Percentiles rank a stretch among this genome's conserved stretches.
Conservation (phyloP, 768 basidiomycete genomes). For the Serendipita sp. region DNA sequence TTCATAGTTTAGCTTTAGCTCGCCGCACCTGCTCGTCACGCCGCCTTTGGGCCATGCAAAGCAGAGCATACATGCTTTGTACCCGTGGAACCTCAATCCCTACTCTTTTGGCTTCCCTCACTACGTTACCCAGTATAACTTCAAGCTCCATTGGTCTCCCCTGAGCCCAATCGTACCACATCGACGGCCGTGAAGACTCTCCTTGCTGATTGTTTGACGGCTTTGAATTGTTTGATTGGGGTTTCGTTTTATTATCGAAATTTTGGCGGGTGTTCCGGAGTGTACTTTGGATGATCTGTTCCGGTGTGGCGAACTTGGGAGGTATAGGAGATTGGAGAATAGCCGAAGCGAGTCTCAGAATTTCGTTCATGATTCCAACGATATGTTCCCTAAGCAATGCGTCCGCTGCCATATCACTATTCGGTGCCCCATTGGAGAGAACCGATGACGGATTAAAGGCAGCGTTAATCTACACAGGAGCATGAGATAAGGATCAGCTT, state of each 20-base stretch:
- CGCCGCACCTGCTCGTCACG: constrained; percentile 10
- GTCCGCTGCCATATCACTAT: constrained; percentile 15
- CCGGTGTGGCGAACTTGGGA: constrained; percentile 13
- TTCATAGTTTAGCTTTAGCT: constrained; percentile 7
- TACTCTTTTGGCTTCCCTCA: constrained; percentile 14
- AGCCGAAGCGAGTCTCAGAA: constrained; percentile 14
- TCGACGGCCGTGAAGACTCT: constrained; percentile 15
- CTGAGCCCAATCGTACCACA: constrained; percentile 17
- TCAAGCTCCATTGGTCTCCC: constrained; percentile 17
- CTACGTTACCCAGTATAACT: constrained; percentile 18
- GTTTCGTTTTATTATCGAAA: background rate
- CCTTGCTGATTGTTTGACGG: constrained; percentile 5
- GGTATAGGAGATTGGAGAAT: constrained; percentile 16
- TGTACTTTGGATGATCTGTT: constrained; percentile 14
- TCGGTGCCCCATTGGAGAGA: constrained; percentile 16
- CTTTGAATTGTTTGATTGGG: background rate
- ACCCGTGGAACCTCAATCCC: constrained; percentile 18
- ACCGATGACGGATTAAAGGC: constrained; percentile 18
- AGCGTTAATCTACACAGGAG: constrained; percentile 13
- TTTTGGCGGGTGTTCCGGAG: constrained; percentile 12
- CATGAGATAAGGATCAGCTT: background rate
- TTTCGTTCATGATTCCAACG: constrained; percentile 16
- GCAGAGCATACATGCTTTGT: constrained; percentile 17
- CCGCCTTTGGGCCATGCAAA: constrained; percentile 13
- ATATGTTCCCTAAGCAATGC: constrained; percentile 14